Conservation (phyloP, 441 rosid species). For the Mallotus repandus region DNA sequence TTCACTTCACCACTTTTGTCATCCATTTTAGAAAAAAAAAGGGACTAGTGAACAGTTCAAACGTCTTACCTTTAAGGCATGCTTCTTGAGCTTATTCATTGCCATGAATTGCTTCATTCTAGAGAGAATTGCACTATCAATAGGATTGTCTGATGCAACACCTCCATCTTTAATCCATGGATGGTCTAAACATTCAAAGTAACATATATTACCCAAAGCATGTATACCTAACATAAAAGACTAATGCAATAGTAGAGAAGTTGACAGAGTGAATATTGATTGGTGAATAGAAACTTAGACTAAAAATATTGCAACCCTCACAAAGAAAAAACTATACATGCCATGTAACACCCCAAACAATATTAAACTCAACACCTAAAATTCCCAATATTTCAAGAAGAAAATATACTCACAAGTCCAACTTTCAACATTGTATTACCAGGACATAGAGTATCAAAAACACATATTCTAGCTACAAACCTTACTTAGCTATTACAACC, state of each 20-base stretch:
- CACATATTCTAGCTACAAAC: too few species aligned
- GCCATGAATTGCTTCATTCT: constrained; percentile 96
- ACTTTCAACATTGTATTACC: too few species aligned
- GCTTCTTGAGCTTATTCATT: constrained; percentile 87
- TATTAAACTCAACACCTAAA: too few species aligned
- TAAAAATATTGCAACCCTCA: too few species aligned
- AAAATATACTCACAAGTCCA: too few species aligned
- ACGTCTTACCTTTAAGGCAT: constrained; percentile 68
- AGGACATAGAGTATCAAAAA: too few species aligned
- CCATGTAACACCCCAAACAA: too few species aligned
- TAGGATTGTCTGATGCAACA: constrained; percentile 87
- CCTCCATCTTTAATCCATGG: constrained; percentile 87
- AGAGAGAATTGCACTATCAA: constrained; percentile 80
- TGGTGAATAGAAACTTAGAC: neutral
- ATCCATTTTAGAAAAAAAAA: too few species aligned
- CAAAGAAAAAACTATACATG: too few species aligned
- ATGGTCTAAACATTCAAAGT: constrained; percentile 56
- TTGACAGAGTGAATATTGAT: neutral
- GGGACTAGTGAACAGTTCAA: neutral
- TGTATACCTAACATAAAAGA: neutral
- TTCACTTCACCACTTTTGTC: too few species aligned
- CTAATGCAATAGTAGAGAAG: neutral
- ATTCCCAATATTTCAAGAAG: too few species aligned
- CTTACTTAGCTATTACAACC: too few species aligned
- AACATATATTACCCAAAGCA: constrained; percentile 29